Evolutionary conservation across 768 basidiomycete genomes (phyloP).

Genomic region (Rhizopogon vesiculosus): DNA sequence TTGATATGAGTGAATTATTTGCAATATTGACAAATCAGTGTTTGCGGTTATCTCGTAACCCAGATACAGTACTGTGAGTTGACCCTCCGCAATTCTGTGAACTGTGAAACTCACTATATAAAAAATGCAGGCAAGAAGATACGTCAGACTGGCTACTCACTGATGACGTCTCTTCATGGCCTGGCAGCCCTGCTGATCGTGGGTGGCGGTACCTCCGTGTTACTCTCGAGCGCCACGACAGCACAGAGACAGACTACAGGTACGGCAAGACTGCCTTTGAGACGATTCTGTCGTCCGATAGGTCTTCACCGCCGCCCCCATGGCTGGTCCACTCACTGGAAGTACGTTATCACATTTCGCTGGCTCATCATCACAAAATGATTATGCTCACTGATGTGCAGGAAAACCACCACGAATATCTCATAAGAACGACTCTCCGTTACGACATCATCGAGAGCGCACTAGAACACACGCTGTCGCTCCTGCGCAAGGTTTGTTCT

Average conservation of each 20-base stretch:
- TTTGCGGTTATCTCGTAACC: constrained; percentile 63
- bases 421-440: constrained; percentile 73
- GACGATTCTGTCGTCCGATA: constrained; percentile 65
- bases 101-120: constrained; percentile 1
- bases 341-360: constrained; percentile 33
- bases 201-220: constrained; percentile 88
- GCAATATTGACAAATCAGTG: constrained; percentile 74
- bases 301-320: constrained; percentile 59
- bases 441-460: constrained; percentile 80
- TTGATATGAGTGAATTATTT: constrained; percentile 89
- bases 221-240: constrained; percentile 76
- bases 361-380: background rate
- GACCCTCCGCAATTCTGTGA: background rate
- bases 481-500: constrained; percentile 65
- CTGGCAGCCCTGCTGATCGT: constrained; percentile 72
- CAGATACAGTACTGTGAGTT: constrained; percentile 55
- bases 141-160: constrained; percentile 80
- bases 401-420: constrained; percentile 77
- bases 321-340: constrained; percentile 81
- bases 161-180: constrained; percentile 78
- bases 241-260: constrained; percentile 58
- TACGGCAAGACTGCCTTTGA: constrained; percentile 79
- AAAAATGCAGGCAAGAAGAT: constrained; percentile 54
- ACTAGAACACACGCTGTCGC: constrained; percentile 62
- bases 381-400: constrained; percentile 16